Conservation (phyloP, 2,329 filamentous ascomycete genomes). For the Aspergillus sp. region DNA sequence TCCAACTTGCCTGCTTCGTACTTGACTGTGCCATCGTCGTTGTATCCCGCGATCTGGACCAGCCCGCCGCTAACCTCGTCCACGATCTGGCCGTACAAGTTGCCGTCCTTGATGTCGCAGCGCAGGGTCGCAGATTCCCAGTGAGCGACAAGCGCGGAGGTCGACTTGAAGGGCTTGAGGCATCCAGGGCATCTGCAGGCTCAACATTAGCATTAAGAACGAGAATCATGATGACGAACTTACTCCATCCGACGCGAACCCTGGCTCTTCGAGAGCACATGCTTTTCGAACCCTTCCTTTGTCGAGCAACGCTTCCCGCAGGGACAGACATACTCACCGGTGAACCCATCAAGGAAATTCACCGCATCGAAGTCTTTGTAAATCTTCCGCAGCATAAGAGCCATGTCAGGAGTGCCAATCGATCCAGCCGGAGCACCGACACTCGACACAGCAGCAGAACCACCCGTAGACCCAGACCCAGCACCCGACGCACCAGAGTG, state of each 20-base stretch:
- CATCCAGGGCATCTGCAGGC: constrained; percentile 40
- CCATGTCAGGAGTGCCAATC: not conserved
- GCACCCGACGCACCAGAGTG: not conserved
- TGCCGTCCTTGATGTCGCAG: constrained; percentile 34
- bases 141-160: constrained; percentile 41
- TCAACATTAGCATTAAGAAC: not conserved
- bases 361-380: constrained; percentile 27
- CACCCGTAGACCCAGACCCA: not conserved
- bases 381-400: constrained; percentile 15
- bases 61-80: constrained; percentile 41
- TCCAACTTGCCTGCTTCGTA: constrained; percentile 28
- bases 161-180: constrained; percentile 37
- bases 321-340: constrained; percentile 34
- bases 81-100: constrained; percentile 34
- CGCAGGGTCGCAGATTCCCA: constrained; percentile 37
- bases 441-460: not conserved
- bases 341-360: constrained; percentile 31
- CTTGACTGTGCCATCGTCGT: constrained; percentile 35
- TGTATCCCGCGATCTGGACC: constrained; percentile 31
- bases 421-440: not conserved
- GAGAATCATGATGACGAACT: not conserved
- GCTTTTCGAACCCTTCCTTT: constrained; percentile 29
- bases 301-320: constrained; percentile 30
- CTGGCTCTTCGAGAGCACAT: constrained; percentile 28
- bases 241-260: constrained; percentile 20